These are phyloP conservation scores for Exophiala dermatitidis DNA, from an alignment of 2,329 filamentous ascomycete species.

Conservation along the genomic window DNA sequence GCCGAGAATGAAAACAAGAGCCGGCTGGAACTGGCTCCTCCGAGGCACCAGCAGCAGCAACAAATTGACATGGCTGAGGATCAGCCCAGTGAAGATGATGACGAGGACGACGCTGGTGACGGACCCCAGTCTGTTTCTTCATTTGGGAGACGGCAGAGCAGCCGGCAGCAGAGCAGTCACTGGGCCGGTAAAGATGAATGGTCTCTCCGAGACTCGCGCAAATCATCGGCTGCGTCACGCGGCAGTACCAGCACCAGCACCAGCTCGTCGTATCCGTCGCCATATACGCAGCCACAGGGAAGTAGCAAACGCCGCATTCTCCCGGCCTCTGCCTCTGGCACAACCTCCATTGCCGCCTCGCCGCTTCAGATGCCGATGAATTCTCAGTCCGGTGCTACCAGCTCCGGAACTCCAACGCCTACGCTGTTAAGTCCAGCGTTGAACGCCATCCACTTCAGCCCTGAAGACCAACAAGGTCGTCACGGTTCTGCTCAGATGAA, in stretches of 20 bases:
- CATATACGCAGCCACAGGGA: constrained; percentile 8
- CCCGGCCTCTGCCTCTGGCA: constrained; percentile 26
- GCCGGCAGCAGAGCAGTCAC: background rate
- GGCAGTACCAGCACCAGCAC: background rate
- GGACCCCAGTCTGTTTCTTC: constrained; percentile 2
- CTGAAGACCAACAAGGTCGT: constrained; percentile 19
- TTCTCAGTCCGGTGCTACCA: constrained; percentile 28
- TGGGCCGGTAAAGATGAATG: constrained; percentile 10
- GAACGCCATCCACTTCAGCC: constrained; percentile 24
- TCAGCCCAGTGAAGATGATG: background rate
- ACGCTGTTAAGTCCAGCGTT: constrained; percentile 26
- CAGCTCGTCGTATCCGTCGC: constrained; percentile 16
- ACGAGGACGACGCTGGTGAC: constrained; percentile 8
- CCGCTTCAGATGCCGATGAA: constrained; percentile 29
- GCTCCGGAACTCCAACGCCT: constrained; percentile 22
- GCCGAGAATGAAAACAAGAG: constrained; percentile 16
- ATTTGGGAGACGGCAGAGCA: background rate
- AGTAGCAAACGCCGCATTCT: background rate
- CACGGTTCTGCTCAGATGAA: too few species aligned
- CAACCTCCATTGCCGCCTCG: constrained; percentile 33
- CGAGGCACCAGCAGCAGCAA: too few species aligned
- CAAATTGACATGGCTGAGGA: background rate
- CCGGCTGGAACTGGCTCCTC: background rate
- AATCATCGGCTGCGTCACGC: constrained; percentile 13
- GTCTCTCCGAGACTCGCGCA: constrained; percentile 16